These are phyloP conservation scores for Endothia cerciana DNA, from an alignment of 2,329 filamentous ascomycete species.

Conservation along the genomic window DNA sequence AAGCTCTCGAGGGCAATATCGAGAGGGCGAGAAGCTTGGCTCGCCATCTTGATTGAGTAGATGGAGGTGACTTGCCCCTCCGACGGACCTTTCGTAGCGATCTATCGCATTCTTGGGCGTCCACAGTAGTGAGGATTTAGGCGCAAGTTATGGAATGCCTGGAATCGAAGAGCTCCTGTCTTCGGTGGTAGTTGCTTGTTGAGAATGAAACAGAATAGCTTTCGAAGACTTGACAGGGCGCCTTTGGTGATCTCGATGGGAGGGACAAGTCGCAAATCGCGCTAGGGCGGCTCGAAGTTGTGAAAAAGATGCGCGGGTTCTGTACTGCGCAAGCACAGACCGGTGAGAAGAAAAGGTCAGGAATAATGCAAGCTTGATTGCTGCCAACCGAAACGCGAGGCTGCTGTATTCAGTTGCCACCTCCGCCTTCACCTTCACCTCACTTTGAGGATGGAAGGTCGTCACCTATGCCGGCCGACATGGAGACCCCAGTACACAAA, in stretches of 20 bases:
- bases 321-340: neutral
- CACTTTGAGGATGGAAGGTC: slow-evolving; percentile 4
- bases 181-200: neutral
- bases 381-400: neutral
- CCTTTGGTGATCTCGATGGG: neutral
- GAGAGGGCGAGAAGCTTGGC: slow-evolving; percentile 47
- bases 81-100: slow-evolving; percentile 19
- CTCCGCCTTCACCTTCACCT: neutral
- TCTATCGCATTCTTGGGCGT: slow-evolving; percentile 27
- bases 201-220: neutral
- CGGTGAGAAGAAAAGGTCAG: neutral
- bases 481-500: neutral
- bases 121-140: slow-evolving; percentile 2
- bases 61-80: slow-evolving; percentile 27
- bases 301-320: neutral
- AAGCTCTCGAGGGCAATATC: slow-evolving; percentile 59
- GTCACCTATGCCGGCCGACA: neutral
- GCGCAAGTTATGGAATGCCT: neutral
- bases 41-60: slow-evolving; percentile 35
- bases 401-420: neutral
- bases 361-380: neutral
- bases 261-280: neutral
- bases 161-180: neutral
- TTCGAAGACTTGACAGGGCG: neutral
- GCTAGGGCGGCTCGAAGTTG: neutral